Evolutionary conservation across 495 filamentous ascomycete species (phyloP), one percentile per base, ranked within the genome.

Genomic region (Daldinia concentrica): DNA sequence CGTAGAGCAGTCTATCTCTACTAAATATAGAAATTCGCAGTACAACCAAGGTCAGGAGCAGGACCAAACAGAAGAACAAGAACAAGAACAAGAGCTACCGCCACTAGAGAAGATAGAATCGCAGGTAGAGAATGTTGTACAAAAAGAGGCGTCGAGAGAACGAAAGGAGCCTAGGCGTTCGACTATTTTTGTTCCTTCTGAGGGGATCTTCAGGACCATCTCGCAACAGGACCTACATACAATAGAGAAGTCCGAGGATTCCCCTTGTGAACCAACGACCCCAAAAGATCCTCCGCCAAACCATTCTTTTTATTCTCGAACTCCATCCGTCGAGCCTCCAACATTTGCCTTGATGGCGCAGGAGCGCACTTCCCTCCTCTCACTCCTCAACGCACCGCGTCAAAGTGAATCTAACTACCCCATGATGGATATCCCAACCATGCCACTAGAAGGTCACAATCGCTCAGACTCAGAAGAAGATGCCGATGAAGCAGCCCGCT

Each of bases 201-300:
- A 87, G 74, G 84, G 83, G 24, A 80, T 85, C 60, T 86, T 87
- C 76, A 79, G 86, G 43, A 86, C 84, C 1, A 62, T 86, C 32
- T 82, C 83, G n/a, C 81, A 84, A 56, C 69, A 77, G 51, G 82
- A 84, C 22, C 76, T 81, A 43, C 73, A 77, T 6, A 73, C 75
- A 4, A 69, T 78, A 64, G 72, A 77, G 48, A 64, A 68, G 26
- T 27, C 72, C 2, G 69, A 71, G 9, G 43, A 75, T 3, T 65
- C 68, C 14, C 60, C 55, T 26, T 41, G 57, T n/a, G 72, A 78
- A 55, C 77, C 76, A 37, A 72, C 79, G 19, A 76, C 76, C 27
- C 74, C 73, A 4, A 58, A 63, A 30, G 70, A 79, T 9, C 62
- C 37, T 22, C 45, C 64, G 22, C 61, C 68, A 7, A 60, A 68